Evolutionary conservation across 2,329 filamentous ascomycete genomes (phyloP), one percentile per base, ranked within the genome.

Genomic region (Alternaria panax): DNA sequence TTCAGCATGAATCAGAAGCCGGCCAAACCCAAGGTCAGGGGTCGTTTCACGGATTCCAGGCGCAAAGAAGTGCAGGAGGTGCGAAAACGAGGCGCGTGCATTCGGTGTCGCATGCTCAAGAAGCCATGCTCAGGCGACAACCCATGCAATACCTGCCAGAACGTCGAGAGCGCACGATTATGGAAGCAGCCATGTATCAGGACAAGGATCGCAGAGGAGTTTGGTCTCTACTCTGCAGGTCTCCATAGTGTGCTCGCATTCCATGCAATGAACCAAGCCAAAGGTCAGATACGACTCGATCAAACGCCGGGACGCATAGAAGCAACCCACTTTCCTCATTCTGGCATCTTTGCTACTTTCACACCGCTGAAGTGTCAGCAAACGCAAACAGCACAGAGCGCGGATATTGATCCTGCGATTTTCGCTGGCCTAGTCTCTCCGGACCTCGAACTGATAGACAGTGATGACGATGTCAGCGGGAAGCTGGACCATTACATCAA

Each of bases 91-190:
- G 86, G 86, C 12, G 86, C 86, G 7, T 88, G 86, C 67, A 83
- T 88, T 62, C 83, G 86, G 32, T 88, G 86, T 70, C 84, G 86
- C 14, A 88, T 88, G 86, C 76, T 88, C 24, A 88, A 88, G 76
- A 88, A 88, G 67, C 84, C 85, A 45, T 88, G 86, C 66, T 88
- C 86, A 8, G 84, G 84, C 32, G 85, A 85, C 20, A 87, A 81
- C 38, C 86, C 86, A 16, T 88, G 86, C 70, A 83, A 78, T 25
- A 86, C 85, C 9, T 88, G 86, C 63, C 80, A 80, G 51, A 83
- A 83, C 60, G 84, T 88, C n/a, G 85, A 87, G 67, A 85, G 83
- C 59, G 86, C 86, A 34, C 81, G 86, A 40, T 66, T 88, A 20
- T 88, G 86, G 86, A 88, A 87, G 67, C 81, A 84, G 59, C 83